Percentiles rank a stretch among this genome's conserved stretches.
Evolutionary conservation across 805 yeast species (phyloP).

Genomic region (Ogataea paradorogensis): DNA sequence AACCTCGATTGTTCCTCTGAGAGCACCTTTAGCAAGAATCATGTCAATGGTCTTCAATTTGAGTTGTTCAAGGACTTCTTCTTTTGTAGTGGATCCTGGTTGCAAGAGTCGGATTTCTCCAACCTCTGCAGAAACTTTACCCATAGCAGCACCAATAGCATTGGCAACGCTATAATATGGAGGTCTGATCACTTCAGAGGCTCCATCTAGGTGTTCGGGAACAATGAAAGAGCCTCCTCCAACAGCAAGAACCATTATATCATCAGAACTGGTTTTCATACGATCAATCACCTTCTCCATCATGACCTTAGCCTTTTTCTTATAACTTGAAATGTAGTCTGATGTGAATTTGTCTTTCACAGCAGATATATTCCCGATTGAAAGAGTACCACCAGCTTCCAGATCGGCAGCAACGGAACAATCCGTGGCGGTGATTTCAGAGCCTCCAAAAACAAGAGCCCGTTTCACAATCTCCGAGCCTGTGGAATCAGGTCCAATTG

Average conservation of each 20-base stretch:
- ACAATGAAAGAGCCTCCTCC: slow-evolving; percentile 51
- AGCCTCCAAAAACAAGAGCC: slow-evolving; percentile 43
- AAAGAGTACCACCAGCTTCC: slow-evolving; percentile 22
- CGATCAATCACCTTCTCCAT: slow-evolving; percentile 41
- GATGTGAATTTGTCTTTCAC: slow-evolving; percentile 12
- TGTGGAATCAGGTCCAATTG: slow-evolving; percentile 48
- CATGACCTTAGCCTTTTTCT: slow-evolving; percentile 22
- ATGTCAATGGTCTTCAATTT: slow-evolving; percentile 18
- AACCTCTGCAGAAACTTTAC: slow-evolving; percentile 38
- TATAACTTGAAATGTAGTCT: slow-evolving; percentile 4
- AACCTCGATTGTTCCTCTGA: slow-evolving; percentile 23
- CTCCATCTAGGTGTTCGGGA: slow-evolving; percentile 37
- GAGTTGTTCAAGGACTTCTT: slow-evolving; percentile 21
- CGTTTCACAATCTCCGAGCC: slow-evolving; percentile 39
- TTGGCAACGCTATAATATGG: slow-evolving; percentile 44
- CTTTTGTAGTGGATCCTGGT: slow-evolving; percentile 21
- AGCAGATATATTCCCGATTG: slow-evolving; percentile 28
- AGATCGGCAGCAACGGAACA: slow-evolving; percentile 36
- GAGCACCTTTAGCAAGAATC: slow-evolving; percentile 29
- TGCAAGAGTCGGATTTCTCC: slow-evolving; percentile 15
- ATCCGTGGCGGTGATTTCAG: slow-evolving; percentile 41
- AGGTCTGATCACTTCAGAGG: slow-evolving; percentile 41
- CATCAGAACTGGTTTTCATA: slow-evolving; percentile 43
- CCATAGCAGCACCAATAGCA: slow-evolving; percentile 51
- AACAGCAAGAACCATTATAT: slow-evolving; percentile 41